A percentile compares a stretch with the other conserved stretches of the same genome.
These are phyloP conservation scores for Bryoglossum gracile DNA, from an alignment of 495 filamentous ascomycete genomes.

Conservation along the genomic window DNA sequence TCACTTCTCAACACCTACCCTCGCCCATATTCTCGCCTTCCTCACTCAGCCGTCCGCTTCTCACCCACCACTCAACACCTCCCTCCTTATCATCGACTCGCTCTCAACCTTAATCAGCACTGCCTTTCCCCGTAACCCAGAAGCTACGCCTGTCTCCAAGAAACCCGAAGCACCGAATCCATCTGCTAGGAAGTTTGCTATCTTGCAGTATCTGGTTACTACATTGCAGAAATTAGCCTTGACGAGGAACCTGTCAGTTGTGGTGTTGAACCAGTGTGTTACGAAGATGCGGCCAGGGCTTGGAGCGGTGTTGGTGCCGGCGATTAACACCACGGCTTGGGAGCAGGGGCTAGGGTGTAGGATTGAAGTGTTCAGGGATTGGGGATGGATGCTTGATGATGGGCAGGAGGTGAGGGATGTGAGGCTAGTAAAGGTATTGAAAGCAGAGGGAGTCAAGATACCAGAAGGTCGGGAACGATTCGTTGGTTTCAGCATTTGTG, in stretches of 20 bases:
- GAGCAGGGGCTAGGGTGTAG: conserved; percentile 49
- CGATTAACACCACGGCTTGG: conserved; percentile 53
- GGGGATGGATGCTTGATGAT: conserved; percentile 24
- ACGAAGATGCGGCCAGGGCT: conserved; percentile 45
- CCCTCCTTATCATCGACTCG: conserved; percentile 53
- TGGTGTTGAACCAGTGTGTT: conserved; percentile 52
- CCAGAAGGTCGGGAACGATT: conserved; percentile 5
- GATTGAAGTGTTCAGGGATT: conserved; percentile 58
- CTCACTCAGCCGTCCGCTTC: conserved; percentile 31
- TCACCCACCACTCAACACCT: conserved; percentile 45
- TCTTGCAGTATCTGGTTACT: conserved; percentile 40
- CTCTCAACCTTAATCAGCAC: conserved; percentile 51
- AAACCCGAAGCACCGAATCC: conserved; percentile 32
- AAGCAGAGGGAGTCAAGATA: conserved; percentile 19
- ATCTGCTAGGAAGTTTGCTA: conserved; percentile 52
- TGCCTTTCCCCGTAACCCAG: conserved; percentile 48
- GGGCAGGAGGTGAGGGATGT: conserved; percentile 11
- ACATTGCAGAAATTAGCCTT: conserved; percentile 49
- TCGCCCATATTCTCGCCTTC: conserved; percentile 40
- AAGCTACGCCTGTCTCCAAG: conserved; percentile 17
- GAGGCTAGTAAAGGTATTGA: conserved; percentile 17
- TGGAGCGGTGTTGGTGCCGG: conserved; percentile 48
- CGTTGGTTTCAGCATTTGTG: conserved; percentile 15
- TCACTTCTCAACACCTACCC: conserved; percentile 42
- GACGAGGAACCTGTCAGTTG: conserved; percentile 46